Percentiles rank a stretch among this genome's conserved stretches.
These are phyloP conservation scores for Xerophyta viscosa DNA, from an alignment of 106 monocot genomes.

Conservation along the genomic window DNA sequence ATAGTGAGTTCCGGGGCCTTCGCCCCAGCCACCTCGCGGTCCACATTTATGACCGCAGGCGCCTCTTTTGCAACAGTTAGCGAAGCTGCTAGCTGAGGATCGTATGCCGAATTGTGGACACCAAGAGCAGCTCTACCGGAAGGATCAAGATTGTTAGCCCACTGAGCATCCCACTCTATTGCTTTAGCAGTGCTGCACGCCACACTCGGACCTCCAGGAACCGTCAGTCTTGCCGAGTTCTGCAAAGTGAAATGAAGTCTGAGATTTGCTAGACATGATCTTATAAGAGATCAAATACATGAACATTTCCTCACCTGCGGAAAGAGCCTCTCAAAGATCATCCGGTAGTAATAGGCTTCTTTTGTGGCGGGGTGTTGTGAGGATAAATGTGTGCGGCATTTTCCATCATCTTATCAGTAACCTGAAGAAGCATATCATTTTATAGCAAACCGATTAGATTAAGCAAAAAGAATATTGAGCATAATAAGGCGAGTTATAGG, in stretches of 20 bases:
- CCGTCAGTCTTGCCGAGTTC: slow-evolving; percentile 55
- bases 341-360: slow-evolving; percentile 57
- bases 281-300: not conserved
- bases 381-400: slow-evolving; percentile 46
- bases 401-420: slow-evolving; percentile 48
- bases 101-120: slow-evolving; percentile 5
- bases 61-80: not conserved
- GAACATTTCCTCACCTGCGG: slow-evolving; percentile 19
- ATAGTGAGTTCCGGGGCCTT: not conserved
- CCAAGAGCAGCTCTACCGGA: slow-evolving; percentile 9
- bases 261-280: not conserved
- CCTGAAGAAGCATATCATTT: slow-evolving; percentile 14
- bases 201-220: slow-evolving; percentile 57
- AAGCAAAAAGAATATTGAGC: not conserved
- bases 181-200: slow-evolving; percentile 79
- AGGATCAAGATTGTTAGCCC: slow-evolving; percentile 15
- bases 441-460: not conserved
- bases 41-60: not conserved
- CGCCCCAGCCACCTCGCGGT: not conserved
- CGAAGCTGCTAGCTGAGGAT: not conserved
- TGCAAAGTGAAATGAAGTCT: slow-evolving; percentile 5
- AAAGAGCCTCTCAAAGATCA: slow-evolving; percentile 53
- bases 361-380: slow-evolving; percentile 61
- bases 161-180: slow-evolving; percentile 53
- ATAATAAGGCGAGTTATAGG: not conserved